Base-by-base conservation (phyloP, 768 basidiomycete genomes). In the Trametes meyenii region DNA sequence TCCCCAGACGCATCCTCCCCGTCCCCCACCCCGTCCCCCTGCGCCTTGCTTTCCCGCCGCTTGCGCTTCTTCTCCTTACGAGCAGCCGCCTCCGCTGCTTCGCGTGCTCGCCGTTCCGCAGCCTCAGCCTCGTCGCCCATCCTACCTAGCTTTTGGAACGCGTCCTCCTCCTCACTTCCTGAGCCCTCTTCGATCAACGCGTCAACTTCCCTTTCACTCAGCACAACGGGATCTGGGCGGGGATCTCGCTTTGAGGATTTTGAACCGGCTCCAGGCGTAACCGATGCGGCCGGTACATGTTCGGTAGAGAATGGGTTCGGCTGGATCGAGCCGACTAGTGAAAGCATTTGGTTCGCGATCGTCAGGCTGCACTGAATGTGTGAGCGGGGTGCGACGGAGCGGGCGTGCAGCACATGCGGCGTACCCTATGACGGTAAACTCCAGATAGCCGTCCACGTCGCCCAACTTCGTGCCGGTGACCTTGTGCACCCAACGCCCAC, bases 331-430 rank as follows among this genome's bases (percentile, higher is more conserved):
- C 94, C 94, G 33, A 92, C 81, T 13, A 97, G 76, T 2, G 94
- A 96, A 19, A 97, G 76, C 93, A 96, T 96, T 70, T 96, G 90
- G 69, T 97, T 96, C 35, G 94, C 93, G 36, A 95, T 85, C 14
- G 88, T 94, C 60, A 95, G 72, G 24, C 95, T 97, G 69, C 51
- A 60, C 12, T 26, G 56, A 33, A 35, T 46, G 45, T 36, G 10
- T 21, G 14, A 6, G 13, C 21, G 3, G 8, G 43, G 14, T 5
- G 13, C 51, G 24, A 10, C 12, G 3, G 29, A 50, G 19, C 42
- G 35, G 0, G 35, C 43, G 23, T 44, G n/a, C 14, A 39, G 7
- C 12, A 19, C 14, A 10, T n/a, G 48, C 12, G 12, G 76, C 86
- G 59, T 69, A 92, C 95, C 94, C 94, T 49, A 95, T 87, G 36